A percentile compares a stretch with the other conserved stretches of the same genome.
phyloP scores from a whole-genome alignment of 2,329 filamentous ascomycete species.

The Microsporum canis region DNA sequence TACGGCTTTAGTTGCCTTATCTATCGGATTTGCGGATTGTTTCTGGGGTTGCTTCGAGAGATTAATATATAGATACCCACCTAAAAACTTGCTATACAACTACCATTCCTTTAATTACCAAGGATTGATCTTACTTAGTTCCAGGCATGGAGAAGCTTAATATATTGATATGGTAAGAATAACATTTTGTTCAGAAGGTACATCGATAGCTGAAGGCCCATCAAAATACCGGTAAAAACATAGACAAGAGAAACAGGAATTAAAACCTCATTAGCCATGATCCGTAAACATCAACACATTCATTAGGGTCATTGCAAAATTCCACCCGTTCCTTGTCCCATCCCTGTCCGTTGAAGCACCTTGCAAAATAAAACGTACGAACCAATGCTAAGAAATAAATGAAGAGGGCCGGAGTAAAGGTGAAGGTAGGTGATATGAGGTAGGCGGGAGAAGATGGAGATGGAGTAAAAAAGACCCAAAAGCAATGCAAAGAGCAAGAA shows the following conservation, averaged over 20 bases:
- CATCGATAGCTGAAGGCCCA: not conserved
- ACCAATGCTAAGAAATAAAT: constrained; percentile 3
- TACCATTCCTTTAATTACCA: not conserved
- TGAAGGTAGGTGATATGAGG: constrained; percentile 1
- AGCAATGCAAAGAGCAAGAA: constrained; percentile 14
- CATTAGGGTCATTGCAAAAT: constrained; percentile 4
- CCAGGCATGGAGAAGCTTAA: not conserved
- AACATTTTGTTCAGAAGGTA: not conserved
- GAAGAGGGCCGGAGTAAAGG: constrained; percentile 14
- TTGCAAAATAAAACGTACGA: constrained; percentile 2
- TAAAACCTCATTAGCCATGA: constrained; percentile 2
- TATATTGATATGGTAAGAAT: not conserved
- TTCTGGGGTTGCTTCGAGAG: not conserved
- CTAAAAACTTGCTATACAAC: not conserved
- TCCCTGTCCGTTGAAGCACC: constrained; percentile 3
- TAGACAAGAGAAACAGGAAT: constrained; percentile 4
- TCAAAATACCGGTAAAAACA: not conserved
- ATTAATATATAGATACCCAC: constrained; percentile 1
- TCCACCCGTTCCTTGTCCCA: constrained; percentile 4
- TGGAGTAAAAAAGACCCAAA: constrained; percentile 15
- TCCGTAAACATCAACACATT: constrained; percentile 4
- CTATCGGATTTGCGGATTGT: not conserved
- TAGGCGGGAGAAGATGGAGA: not conserved
- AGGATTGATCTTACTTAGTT: not conserved
- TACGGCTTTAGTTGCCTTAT: not conserved